These are phyloP conservation scores for Aspergillus ellipticus DNA, from an alignment of 495 filamentous ascomycete species.

Conservation along the genomic window DNA sequence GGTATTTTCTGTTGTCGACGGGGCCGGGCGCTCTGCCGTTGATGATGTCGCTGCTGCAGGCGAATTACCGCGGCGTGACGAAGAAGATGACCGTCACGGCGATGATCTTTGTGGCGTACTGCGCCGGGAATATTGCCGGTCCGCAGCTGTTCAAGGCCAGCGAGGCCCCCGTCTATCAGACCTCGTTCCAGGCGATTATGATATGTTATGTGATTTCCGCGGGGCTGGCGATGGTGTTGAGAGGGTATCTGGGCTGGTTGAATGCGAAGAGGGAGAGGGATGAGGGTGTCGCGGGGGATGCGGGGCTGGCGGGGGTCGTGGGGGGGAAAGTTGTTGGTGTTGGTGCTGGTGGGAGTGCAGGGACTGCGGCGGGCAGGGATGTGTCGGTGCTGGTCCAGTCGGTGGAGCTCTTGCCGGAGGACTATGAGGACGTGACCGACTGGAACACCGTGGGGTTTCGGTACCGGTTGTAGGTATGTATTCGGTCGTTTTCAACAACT, in stretches of 20 bases:
- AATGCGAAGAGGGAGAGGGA: slow-evolving; percentile 37
- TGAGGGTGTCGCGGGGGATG: slow-evolving; percentile 40
- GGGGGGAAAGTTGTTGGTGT: slow-evolving; percentile 33
- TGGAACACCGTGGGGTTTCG: slow-evolving; percentile 52
- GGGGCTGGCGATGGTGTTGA: slow-evolving; percentile 33
- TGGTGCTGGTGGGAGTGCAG: too few species aligned
- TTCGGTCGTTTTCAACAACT: too few species aligned
- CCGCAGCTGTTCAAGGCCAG: slow-evolving; percentile 36
- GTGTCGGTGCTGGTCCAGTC: slow-evolving; percentile 26
- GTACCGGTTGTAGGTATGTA: slow-evolving; percentile 32
- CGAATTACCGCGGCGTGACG: slow-evolving; percentile 62
- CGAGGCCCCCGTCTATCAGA: slow-evolving; percentile 36
- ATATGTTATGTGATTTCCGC: slow-evolving; percentile 48
- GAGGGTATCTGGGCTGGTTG: slow-evolving; percentile 36
- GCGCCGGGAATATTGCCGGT: slow-evolving; percentile 38
- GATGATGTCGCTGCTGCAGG: slow-evolving; percentile 51
- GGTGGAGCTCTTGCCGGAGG: slow-evolving; percentile 30
- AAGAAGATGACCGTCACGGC: slow-evolving; percentile 57
- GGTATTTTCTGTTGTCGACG: slow-evolving; percentile 55
- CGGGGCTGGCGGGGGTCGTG: slow-evolving; percentile 37
- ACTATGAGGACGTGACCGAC: slow-evolving; percentile 51
- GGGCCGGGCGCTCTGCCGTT: slow-evolving; percentile 55
- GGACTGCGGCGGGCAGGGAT: slow-evolving; percentile 13
- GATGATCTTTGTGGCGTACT: slow-evolving; percentile 39
- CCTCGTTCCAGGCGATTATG: slow-evolving; percentile 49